Percentiles rank a stretch among this genome's conserved stretches.
phyloP scores from a whole-genome alignment of 768 basidiomycete genomes.

The Cubamyces sp. region DNA sequence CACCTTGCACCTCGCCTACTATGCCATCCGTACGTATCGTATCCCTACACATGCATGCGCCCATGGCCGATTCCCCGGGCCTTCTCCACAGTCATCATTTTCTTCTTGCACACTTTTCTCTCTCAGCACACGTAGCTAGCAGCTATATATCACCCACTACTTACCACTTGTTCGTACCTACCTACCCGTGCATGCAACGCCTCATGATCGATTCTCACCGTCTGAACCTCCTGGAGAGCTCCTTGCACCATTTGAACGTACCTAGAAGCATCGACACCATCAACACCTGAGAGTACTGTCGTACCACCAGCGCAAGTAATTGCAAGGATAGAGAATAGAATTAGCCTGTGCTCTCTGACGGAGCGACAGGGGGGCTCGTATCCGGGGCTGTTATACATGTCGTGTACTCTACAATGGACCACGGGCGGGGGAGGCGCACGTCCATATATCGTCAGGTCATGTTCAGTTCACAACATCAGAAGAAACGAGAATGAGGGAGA shows the following conservation, averaged over 20 bases:
- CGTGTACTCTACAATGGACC: slow-evolving; percentile 27
- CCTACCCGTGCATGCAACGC: not conserved
- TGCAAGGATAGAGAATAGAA: slow-evolving; percentile 18
- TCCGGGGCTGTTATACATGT: slow-evolving; percentile 29
- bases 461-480: slow-evolving; percentile 22
- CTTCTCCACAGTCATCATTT: not conserved
- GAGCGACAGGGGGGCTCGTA: slow-evolving; percentile 24
- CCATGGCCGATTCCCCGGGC: not conserved
- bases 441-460: slow-evolving; percentile 8
- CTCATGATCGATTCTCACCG: too few relatives aligned
- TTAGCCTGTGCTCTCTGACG: slow-evolving; percentile 22
- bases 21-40: slow-evolving; percentile 8
- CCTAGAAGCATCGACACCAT: too few relatives aligned
- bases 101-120: not conserved
- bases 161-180: not conserved
- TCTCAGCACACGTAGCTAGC: not conserved
- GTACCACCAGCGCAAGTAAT: too few relatives aligned
- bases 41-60: slow-evolving; percentile 6
- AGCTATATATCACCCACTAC: slow-evolving; percentile 1
- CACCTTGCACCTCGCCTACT: not conserved
- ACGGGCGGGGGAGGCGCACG: not conserved
- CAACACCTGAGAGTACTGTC: too few relatives aligned
- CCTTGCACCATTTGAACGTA: too few relatives aligned
- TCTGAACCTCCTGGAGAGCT: too few relatives aligned
- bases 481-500: too few relatives aligned